Evolutionary conservation across 257 asterid species (phyloP).

Genomic region (Thymus mandschuricus): DNA sequence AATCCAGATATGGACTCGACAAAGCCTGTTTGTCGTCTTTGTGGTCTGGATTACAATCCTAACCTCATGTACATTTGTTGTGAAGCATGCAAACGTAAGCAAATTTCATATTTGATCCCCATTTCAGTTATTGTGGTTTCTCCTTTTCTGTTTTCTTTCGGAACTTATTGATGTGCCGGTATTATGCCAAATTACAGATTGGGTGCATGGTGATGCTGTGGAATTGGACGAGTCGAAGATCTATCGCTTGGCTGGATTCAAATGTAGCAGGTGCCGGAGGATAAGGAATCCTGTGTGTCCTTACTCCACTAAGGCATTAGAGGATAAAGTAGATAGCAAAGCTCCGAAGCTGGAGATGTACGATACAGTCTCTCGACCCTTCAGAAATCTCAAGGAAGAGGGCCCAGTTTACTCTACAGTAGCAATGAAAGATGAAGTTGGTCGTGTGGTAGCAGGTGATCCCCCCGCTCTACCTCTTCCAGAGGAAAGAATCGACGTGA

Average conservation of each 20-base stretch:
- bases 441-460: constrained; percentile 34
- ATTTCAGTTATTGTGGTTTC: constrained; percentile 6
- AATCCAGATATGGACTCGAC: constrained; percentile 36
- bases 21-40: constrained; percentile 59
- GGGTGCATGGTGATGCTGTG: constrained; percentile 89
- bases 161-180: constrained; percentile 30
- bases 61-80: constrained; percentile 76
- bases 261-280: constrained; percentile 88
- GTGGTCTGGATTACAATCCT: constrained; percentile 53
- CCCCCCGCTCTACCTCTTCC: constrained; percentile 40
- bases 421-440: constrained; percentile 24
- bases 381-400: constrained; percentile 36
- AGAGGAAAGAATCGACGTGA: constrained; percentile 34
- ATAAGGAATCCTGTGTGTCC: constrained; percentile 77
- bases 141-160: not conserved
- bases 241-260: constrained; percentile 56
- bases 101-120: constrained; percentile 23
- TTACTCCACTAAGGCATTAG: constrained; percentile 48
- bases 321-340: constrained; percentile 42
- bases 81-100: constrained; percentile 68
- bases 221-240: constrained; percentile 71
- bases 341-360: constrained; percentile 43
- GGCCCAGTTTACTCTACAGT: constrained; percentile 28
- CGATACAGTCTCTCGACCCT: constrained; percentile 35
- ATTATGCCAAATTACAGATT: constrained; percentile 51